A percentile compares a stretch with the other conserved stretches of the same genome.
These are phyloP conservation scores for Coccomyxa subellipsoidea DNA, from an alignment of 163 green algal genomes.

Conservation along the genomic window DNA sequence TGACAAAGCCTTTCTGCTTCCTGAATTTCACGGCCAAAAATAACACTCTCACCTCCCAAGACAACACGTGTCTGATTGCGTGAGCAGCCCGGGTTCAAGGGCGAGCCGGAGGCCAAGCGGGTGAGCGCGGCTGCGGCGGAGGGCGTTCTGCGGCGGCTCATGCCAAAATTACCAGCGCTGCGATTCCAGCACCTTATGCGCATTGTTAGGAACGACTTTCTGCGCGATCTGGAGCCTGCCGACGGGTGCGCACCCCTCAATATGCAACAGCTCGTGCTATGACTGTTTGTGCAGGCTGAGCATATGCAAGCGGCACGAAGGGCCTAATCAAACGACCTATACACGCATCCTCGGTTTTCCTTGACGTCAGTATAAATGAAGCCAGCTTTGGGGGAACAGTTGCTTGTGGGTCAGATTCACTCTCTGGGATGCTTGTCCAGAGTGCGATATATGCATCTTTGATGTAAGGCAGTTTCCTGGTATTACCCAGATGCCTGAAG, in stretches of 20 bases:
- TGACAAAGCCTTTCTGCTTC: too few species aligned
- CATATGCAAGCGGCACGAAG: too few species aligned
- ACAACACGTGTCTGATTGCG: too few species aligned
- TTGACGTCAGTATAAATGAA: too few species aligned
- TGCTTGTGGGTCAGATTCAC: too few species aligned
- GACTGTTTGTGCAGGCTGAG: neutral
- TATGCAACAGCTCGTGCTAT: neutral
- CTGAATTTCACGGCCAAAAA: neutral
- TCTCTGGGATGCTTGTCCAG: too few species aligned
- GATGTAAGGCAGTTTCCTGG: too few species aligned
- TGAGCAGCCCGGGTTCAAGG: neutral
- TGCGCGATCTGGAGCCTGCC: neutral
- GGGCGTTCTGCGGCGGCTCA: constrained; percentile 23
- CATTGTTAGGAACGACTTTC: neutral
- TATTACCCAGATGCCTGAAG: too few species aligned
- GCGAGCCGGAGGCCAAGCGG: neutral
- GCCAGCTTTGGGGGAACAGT: too few species aligned
- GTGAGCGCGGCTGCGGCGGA: constrained; percentile 20
- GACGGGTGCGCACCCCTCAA: neutral
- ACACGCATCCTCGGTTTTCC: neutral
- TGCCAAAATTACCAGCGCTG: constrained; percentile 15
- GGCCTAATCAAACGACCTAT: too few species aligned
- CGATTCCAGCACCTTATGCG: constrained; percentile 23
- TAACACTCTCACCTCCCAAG: too few species aligned
- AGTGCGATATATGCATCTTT: too few species aligned